Base-by-base conservation (phyloP, 2,329 filamentous ascomycete species). In the Nemania sp. region DNA sequence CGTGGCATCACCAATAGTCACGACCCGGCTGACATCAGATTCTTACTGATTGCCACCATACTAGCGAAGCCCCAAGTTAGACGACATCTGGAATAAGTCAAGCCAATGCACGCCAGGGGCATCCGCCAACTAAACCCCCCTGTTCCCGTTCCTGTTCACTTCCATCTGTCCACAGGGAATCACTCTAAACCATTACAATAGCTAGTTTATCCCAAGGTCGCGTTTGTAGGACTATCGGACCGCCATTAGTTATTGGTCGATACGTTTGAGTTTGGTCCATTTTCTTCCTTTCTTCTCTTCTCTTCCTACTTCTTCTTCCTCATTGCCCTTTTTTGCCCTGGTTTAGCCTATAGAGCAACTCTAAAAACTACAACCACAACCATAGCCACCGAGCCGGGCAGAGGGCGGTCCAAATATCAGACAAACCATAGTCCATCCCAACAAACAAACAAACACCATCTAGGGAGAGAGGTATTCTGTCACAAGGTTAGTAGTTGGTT, bases 221-320 rank as follows among this genome's bases (percentile, higher is more conserved):
- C 70, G 70, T 71, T 73, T 72, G 70, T 68, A 72, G 66, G 64
- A 72, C 73, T 63, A 65, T 60, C 62, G 64, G 58, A 51, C 62
- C 56, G 63, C 58, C 56, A 71, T 72, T 71, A 64, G 66, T 64
- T 58, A 71, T 72, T 71, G 66, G 66, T 64, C 61, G 58, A 64
- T 56, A 58, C 66, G 32, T 41, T 54, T 22, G 38, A 62, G 62
- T 63, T 56, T 55, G 35, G 51, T 32, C 27, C 35, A 38, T 41
- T 41, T 38, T 62, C 45, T 54, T n/a, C 20, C 54, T 26, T 58
- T 35, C 45, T 32, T 35, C 41, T 35, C 32, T 57, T 45, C 32
- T 51, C 53, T 63, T 35, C 49, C 5, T 22, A 11, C 35, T 22
- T 35, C 13, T 32, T 58, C 45, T 41, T 58, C 26, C 32, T 49